A percentile compares a stretch with the other conserved stretches of the same genome.
Conservation (phyloP, 2,329 filamentous ascomycete species). For the Diaporthe sp. region DNA sequence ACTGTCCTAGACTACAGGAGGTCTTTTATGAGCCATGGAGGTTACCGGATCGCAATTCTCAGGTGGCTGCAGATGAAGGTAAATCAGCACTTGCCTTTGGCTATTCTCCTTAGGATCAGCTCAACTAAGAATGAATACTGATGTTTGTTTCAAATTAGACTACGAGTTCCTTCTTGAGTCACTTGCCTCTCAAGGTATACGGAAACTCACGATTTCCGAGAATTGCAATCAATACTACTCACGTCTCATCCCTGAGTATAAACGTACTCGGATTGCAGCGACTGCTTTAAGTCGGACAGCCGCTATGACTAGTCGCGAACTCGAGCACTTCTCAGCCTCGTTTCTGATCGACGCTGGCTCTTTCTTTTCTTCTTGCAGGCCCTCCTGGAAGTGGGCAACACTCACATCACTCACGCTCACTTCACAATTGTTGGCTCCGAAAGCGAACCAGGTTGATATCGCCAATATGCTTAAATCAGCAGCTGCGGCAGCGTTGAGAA, state of each 20-base stretch:
- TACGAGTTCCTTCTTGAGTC: conserved; percentile 34
- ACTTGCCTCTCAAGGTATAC: not conserved
- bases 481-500: conserved; percentile 46
- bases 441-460: conserved; percentile 43
- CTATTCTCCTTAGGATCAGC: not conserved
- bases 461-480: conserved; percentile 45
- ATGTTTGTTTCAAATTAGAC: not conserved
- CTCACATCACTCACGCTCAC: conserved; percentile 51
- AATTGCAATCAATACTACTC: conserved; percentile 25
- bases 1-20: conserved; percentile 49
- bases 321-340: conserved; percentile 49
- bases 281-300: not conserved
- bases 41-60: conserved; percentile 43
- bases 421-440: conserved; percentile 47
- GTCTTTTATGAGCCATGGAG: conserved; percentile 52
- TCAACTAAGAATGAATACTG: not conserved
- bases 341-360: conserved; percentile 49
- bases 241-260: not conserved
- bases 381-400: conserved; percentile 48
- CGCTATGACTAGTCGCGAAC: conserved; percentile 45
- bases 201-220: conserved; percentile 42
- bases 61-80: conserved; percentile 36
- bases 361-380: conserved; percentile 47
- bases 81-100: not conserved
- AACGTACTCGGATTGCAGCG: not conserved